A percentile compares a stretch with the other conserved stretches of the same genome.
phyloP scores from a whole-genome alignment of 1,284 basidiomycete genomes.

The Cystobasidiaceae sp. region DNA sequence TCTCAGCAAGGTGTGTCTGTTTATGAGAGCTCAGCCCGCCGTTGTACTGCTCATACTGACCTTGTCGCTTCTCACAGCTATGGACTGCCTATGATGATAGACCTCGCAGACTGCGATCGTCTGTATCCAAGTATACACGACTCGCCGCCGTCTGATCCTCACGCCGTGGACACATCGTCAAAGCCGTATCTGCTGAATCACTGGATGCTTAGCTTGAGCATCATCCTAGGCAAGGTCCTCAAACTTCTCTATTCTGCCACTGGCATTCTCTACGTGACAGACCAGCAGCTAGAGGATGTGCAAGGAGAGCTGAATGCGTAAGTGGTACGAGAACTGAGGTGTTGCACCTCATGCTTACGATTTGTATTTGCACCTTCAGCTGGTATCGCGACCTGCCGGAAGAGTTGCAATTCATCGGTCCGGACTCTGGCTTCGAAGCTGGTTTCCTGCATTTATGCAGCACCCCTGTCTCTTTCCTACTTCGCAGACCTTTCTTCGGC shows the following conservation, averaged over 20 bases:
- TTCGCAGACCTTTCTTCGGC: constrained; percentile 68
- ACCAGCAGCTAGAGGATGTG: constrained; percentile 65
- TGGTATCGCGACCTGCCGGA: constrained; percentile 74
- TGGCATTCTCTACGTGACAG: constrained; percentile 72
- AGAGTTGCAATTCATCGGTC: constrained; percentile 64
- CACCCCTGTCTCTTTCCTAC: constrained; percentile 65
- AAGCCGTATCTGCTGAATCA: constrained; percentile 40
- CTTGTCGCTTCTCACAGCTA: constrained; percentile 54
- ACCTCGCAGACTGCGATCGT: constrained; percentile 87
- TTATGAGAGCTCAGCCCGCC: no score
- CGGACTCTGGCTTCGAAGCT: constrained; percentile 53
- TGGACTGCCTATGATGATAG: constrained; percentile 84
- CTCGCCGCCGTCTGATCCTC: constrained; percentile 43
- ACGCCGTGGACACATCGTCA: constrained; percentile 34
- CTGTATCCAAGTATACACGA: constrained; percentile 67
- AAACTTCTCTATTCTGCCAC: constrained; percentile 78
- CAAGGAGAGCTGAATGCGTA: constrained; percentile 62
- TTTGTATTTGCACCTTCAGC: constrained; percentile 30
- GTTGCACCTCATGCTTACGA: background rate
- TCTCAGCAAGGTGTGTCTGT: constrained; percentile 35
- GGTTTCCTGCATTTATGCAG: constrained; percentile 79
- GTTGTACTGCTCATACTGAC: no score
- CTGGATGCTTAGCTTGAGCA: constrained; percentile 69
- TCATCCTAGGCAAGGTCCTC: constrained; percentile 76
- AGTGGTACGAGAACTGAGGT: background rate